Evolutionary conservation across 2,329 filamentous ascomycete species (phyloP).

Genomic region (Escovopsis sp.): DNA sequence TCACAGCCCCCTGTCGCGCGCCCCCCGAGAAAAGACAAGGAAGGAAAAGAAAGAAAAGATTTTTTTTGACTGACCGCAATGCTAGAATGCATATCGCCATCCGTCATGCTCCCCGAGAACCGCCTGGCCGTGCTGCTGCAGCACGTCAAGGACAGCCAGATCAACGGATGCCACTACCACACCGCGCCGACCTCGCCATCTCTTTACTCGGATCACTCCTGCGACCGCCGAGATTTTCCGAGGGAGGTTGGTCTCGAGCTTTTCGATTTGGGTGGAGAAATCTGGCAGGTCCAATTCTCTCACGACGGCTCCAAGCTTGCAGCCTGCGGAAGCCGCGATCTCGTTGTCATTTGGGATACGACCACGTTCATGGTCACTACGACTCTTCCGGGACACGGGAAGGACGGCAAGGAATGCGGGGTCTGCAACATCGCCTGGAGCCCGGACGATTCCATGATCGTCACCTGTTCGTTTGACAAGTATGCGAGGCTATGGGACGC

Average conservation of each 20-base stretch:
- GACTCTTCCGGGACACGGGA: constrained; percentile 45
- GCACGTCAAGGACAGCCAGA: constrained; percentile 71
- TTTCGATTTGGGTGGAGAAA: constrained; percentile 59
- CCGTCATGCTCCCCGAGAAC: constrained; percentile 91
- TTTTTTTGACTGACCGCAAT: constrained; percentile 9
- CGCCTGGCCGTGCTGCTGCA: constrained; percentile 68
- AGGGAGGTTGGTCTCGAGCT: constrained; percentile 56
- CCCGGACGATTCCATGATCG: constrained; percentile 72
- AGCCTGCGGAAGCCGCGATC: constrained; percentile 61
- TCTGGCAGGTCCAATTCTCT: constrained; percentile 87
- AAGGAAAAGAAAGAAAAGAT: too few relatives aligned
- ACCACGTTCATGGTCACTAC: constrained; percentile 49
- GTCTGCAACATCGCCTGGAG: constrained; percentile 82
- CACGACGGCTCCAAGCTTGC: constrained; percentile 72
- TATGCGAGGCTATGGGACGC: constrained; percentile 63
- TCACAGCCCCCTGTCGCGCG: too few relatives aligned
- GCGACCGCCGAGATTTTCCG: constrained; percentile 68
- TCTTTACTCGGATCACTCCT: constrained; percentile 76
- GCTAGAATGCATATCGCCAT: constrained; percentile 80
- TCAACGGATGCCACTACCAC: constrained; percentile 75
- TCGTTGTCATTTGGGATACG: constrained; percentile 72
- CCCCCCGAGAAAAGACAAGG: too few relatives aligned
- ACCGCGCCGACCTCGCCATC: constrained; percentile 67
- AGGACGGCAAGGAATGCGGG: constrained; percentile 52
- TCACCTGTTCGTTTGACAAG: constrained; percentile 67